Percentiles rank a stretch among this genome's conserved stretches.
Evolutionary conservation across 345 rosid species (phyloP).

Genomic region (Linum lewisii): DNA sequence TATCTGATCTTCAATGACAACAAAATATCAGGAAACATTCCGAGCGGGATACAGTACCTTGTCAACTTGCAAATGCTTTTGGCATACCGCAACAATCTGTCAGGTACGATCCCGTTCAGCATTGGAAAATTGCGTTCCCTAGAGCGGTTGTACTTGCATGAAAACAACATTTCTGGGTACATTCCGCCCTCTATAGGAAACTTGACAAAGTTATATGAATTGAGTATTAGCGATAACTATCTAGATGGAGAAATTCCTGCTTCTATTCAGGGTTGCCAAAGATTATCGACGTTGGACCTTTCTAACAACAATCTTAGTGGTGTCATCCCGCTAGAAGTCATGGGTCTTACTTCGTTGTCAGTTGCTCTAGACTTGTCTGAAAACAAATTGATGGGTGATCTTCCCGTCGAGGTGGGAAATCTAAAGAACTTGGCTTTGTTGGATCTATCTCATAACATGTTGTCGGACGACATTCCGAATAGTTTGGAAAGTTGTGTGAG

Average conservation of each 20-base stretch:
- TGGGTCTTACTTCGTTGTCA: slow-evolving; percentile 3
- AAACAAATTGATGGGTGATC: slow-evolving; percentile 7
- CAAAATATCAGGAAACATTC: slow-evolving; percentile 12
- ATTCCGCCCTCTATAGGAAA: slow-evolving; percentile 14
- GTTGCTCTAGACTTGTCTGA: neutral
- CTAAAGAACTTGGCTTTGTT: slow-evolving; percentile 4
- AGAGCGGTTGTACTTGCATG: neutral
- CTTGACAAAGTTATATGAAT: neutral
- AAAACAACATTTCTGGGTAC: slow-evolving; percentile 3
- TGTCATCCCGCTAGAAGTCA: slow-evolving; percentile 6
- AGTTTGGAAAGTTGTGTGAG: slow-evolving; percentile 11
- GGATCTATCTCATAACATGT: slow-evolving; percentile 10
- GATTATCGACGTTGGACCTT: neutral
- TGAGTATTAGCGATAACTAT: slow-evolving; percentile 3
- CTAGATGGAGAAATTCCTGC: slow-evolving; percentile 20
- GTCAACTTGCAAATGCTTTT: slow-evolving; percentile 6
- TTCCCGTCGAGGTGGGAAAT: slow-evolving; percentile 10
- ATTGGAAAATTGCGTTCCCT: slow-evolving; percentile 15
- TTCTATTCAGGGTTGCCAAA: slow-evolving; percentile 4
- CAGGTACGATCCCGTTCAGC: slow-evolving; percentile 8
- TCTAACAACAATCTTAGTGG: slow-evolving; percentile 12
- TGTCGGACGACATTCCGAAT: slow-evolving; percentile 14
- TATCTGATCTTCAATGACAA: rapidly evolving
- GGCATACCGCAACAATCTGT: slow-evolving; percentile 1
- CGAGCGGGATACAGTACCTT: slow-evolving; percentile 12